phyloP scores from a whole-genome alignment of 1,139 yeast species.

The Suhomyces terraborum region DNA sequence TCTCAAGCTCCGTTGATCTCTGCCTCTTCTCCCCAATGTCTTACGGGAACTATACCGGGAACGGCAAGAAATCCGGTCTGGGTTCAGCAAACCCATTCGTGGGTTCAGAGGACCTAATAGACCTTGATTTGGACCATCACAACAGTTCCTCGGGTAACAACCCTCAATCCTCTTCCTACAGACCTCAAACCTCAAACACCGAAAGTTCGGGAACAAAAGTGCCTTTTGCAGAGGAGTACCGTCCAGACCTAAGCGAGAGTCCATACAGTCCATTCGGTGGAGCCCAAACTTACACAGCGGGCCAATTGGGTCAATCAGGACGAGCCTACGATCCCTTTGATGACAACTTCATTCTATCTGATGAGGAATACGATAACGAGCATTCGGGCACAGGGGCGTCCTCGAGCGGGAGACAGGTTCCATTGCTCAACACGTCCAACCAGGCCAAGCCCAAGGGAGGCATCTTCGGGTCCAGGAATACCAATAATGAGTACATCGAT shows the following conservation, averaged over 20 bases:
- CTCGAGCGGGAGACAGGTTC: conserved; percentile 24
- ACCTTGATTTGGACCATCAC: conserved; percentile 26
- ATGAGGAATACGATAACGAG: conserved; percentile 32
- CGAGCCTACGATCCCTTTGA: conserved; percentile 34
- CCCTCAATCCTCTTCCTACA: background rate
- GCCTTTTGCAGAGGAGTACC: conserved; percentile 3
- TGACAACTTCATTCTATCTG: conserved; percentile 38
- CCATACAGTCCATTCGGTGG: conserved; percentile 15
- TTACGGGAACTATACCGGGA: conserved; percentile 6
- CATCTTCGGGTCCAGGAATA: conserved; percentile 16
- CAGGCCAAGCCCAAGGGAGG: conserved; percentile 19
- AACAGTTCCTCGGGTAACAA: background rate
- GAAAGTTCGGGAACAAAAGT: background rate
- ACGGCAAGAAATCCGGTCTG: conserved; percentile 6
- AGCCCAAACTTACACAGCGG: conserved; percentile 6
- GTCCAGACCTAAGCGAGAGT: conserved; percentile 5
- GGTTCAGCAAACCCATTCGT: conserved; percentile 9
- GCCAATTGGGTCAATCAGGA: background rate
- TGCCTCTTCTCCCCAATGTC: conserved; percentile 9
- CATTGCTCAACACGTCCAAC: conserved; percentile 27
- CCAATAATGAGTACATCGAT: conserved; percentile 19
- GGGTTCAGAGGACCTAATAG: conserved; percentile 32
- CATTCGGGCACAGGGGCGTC: conserved; percentile 6
- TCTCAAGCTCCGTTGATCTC: background rate
- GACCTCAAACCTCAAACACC: background rate